phyloP scores from a whole-genome alignment of 1,284 basidiomycete species.

The Trichosporon ovoides region DNA sequence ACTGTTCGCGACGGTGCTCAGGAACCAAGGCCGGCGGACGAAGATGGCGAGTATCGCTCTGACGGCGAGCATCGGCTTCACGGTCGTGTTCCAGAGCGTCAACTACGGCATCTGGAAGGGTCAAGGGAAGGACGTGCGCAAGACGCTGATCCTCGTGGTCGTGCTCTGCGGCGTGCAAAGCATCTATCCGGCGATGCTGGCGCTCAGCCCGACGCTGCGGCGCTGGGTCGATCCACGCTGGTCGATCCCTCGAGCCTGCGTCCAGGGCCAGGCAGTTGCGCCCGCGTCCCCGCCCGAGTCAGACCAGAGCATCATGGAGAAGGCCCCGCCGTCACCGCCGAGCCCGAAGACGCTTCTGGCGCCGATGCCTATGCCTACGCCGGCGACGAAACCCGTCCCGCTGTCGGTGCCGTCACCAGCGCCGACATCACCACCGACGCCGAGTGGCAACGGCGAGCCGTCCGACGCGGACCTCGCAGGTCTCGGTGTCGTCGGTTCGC shows the following conservation, averaged over 20 bases:
- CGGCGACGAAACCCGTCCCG: neutral
- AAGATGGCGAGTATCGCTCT: slow-evolving; percentile 35
- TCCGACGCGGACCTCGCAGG: too few species aligned
- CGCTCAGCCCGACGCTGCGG: slow-evolving; percentile 17
- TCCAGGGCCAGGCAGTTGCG: neutral
- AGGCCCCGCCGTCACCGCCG: neutral
- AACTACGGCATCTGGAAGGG: slow-evolving; percentile 25
- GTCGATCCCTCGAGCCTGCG: slow-evolving; percentile 8
- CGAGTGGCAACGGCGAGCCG: too few species aligned
- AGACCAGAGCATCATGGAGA: neutral
- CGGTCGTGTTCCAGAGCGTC: slow-evolving; percentile 31
- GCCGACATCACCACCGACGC: too few species aligned
- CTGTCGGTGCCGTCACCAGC: too few species aligned
- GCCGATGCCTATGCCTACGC: neutral
- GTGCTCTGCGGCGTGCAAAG: slow-evolving; percentile 23
- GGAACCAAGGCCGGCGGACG: slow-evolving; percentile 38
- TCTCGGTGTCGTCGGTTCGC: neutral
- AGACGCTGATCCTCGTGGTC: slow-evolving; percentile 21
- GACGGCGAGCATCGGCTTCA: slow-evolving; percentile 31
- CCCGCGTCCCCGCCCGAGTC: neutral
- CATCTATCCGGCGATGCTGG: slow-evolving; percentile 26
- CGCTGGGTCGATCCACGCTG: slow-evolving; percentile 35
- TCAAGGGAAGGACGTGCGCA: slow-evolving; percentile 13
- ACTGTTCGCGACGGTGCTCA: slow-evolving; percentile 41
- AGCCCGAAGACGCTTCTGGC: neutral